phyloP scores from a whole-genome alignment of 2,329 filamentous ascomycete genomes.

The Uncinocarpus reesii region DNA sequence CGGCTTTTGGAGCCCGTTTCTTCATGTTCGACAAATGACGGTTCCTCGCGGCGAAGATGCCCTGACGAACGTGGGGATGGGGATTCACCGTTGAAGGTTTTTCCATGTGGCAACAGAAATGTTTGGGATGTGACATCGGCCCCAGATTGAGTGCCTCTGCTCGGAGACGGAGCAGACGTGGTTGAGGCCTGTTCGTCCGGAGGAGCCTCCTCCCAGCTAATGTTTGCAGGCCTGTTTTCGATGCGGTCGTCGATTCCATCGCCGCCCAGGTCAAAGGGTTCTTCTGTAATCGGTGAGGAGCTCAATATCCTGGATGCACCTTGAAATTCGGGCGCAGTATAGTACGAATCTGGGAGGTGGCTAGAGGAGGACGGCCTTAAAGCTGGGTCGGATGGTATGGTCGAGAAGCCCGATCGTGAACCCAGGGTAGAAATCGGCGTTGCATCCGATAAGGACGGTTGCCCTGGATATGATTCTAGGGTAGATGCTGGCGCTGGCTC shows the following conservation, averaged over 20 bases:
- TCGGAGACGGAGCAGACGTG: not conserved
- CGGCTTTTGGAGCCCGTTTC: conserved; percentile 12
- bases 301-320: not conserved
- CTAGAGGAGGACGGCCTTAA: conserved; percentile 12
- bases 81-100: conserved; percentile 18
- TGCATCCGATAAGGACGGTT: not conserved
- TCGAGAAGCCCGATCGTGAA: not conserved
- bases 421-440: not conserved
- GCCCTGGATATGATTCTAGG: not conserved
- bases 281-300: conserved; percentile 1
- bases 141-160: not conserved
- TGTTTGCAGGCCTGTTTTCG: not conserved
- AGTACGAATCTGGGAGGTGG: conserved; percentile 12
- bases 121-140: conserved; percentile 12
- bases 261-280: not conserved
- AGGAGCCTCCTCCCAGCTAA: not conserved
- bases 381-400: not conserved
- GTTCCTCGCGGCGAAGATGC: conserved; percentile 27
- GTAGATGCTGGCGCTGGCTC: not conserved
- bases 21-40: conserved; percentile 23
- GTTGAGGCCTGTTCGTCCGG: not conserved
- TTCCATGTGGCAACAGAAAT: conserved; percentile 24
- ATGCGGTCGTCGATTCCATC: not conserved
- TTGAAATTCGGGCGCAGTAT: conserved; percentile 10
- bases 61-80: conserved; percentile 10